phyloP scores from a whole-genome alignment of 2,329 filamentous ascomycete species.

The Hortaea sp. region DNA sequence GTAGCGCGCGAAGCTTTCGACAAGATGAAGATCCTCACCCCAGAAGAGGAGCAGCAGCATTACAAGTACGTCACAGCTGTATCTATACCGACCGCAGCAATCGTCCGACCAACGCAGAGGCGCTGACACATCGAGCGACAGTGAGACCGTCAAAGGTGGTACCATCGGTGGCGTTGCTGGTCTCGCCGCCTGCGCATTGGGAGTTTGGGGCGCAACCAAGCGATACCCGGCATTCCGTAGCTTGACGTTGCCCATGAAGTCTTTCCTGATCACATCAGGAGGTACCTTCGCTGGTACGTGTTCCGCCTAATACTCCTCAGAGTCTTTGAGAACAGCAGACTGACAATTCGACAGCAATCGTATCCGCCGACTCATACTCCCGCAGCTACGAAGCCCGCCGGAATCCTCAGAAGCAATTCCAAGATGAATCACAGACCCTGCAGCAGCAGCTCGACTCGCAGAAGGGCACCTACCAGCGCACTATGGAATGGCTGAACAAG shows the following conservation, averaged over 20 bases:
- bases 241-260: slow-evolving; percentile 80
- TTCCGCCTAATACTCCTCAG: neutral
- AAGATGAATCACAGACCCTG: slow-evolving; percentile 51
- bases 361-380: slow-evolving; percentile 68
- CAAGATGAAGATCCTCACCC: slow-evolving; percentile 85
- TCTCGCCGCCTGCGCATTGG: slow-evolving; percentile 54
- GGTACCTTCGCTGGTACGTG: slow-evolving; percentile 64
- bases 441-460: slow-evolving; percentile 43
- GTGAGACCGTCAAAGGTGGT: slow-evolving; percentile 66
- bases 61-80: slow-evolving; percentile 48
- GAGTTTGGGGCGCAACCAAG: slow-evolving; percentile 55
- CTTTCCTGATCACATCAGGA: slow-evolving; percentile 76
- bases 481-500: slow-evolving; percentile 62
- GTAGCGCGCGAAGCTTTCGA: neutral
- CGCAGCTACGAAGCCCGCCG: slow-evolving; percentile 59
- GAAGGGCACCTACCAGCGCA: slow-evolving; percentile 50
- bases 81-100: neutral
- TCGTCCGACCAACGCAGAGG: neutral
- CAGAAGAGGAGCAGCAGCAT: slow-evolving; percentile 83
- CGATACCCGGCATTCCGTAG: slow-evolving; percentile 69
- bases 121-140: slow-evolving; percentile 3
- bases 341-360: slow-evolving; percentile 45
- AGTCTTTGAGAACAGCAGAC: too few relatives aligned
- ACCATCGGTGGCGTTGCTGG: slow-evolving; percentile 61
- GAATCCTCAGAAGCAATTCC: slow-evolving; percentile 59